Conservation (phyloP, 768 basidiomycete species). For the Asterophora parasitica region DNA sequence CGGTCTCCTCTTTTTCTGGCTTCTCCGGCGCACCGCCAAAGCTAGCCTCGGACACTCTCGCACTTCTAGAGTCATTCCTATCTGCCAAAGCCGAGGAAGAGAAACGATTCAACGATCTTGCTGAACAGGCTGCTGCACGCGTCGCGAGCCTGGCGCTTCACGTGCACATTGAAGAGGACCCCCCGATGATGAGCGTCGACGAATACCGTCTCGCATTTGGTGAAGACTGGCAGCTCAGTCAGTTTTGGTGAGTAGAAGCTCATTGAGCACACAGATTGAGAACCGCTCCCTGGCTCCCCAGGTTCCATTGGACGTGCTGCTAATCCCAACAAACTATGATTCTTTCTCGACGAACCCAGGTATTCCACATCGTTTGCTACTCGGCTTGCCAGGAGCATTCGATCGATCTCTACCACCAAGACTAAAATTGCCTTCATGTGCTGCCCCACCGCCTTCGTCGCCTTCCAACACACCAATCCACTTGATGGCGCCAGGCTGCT, state of each 20-base stretch:
- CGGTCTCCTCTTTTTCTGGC: conserved; percentile 19
- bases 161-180: conserved; percentile 21
- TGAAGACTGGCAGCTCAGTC: conserved; percentile 48
- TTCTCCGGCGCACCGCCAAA: conserved; percentile 31
- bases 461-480: conserved; percentile 36
- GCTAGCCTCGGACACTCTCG: conserved; percentile 33
- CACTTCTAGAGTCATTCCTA: conserved; percentile 36
- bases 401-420: conserved; percentile 26
- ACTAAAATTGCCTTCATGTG: conserved; percentile 40
- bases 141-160: conserved; percentile 29
- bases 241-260: conserved; percentile 39
- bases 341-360: conserved; percentile 22
- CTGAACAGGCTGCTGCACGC: conserved; percentile 30
- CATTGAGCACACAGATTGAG: conserved; percentile 12
- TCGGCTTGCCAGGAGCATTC: conserved; percentile 28
- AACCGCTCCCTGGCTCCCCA: conserved; percentile 11
- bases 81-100: conserved; percentile 39
- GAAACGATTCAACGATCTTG: conserved; percentile 34
- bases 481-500: conserved; percentile 31
- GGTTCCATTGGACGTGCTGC: neutral
- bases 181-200: conserved; percentile 38
- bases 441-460: conserved; percentile 45
- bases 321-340: neutral
- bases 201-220: conserved; percentile 39
- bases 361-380: conserved; percentile 38